These are phyloP conservation scores for Pholiota molesta DNA, from an alignment of 768 basidiomycete species.

Conservation along the genomic window DNA sequence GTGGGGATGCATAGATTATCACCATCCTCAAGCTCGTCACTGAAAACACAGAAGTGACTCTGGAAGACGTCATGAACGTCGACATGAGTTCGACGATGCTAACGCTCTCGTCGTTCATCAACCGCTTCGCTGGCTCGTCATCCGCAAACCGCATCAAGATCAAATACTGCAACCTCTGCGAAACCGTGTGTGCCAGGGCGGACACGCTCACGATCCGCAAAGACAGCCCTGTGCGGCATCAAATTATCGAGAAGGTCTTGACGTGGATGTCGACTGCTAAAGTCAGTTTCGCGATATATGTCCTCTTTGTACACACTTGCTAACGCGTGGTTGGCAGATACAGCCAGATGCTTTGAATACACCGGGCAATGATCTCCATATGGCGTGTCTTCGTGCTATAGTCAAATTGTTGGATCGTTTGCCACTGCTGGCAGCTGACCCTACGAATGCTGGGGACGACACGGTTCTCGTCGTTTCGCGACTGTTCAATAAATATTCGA, in stretches of 20 bases:
- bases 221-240: slow-evolving; percentile 67
- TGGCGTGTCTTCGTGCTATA: slow-evolving; percentile 70
- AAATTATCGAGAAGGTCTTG: slow-evolving; percentile 74
- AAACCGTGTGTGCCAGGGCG: slow-evolving; percentile 63
- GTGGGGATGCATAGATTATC: slow-evolving; percentile 54
- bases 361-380: slow-evolving; percentile 68
- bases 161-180: slow-evolving; percentile 76
- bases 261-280: slow-evolving; percentile 69
- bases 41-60: slow-evolving; percentile 64
- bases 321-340: slow-evolving; percentile 25
- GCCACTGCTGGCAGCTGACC: slow-evolving; percentile 57
- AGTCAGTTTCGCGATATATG: slow-evolving; percentile 40
- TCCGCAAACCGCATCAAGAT: slow-evolving; percentile 64
- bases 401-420: slow-evolving; percentile 79
- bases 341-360: slow-evolving; percentile 38
- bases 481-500: slow-evolving; percentile 79
- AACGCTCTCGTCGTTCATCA: slow-evolving; percentile 65
- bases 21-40: slow-evolving; percentile 75
- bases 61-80: slow-evolving; percentile 63
- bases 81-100: slow-evolving; percentile 66
- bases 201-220: slow-evolving; percentile 68
- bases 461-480: slow-evolving; percentile 71
- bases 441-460: slow-evolving; percentile 60
- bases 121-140: slow-evolving; percentile 55
- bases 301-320: background rate